Percentiles rank a stretch among this genome's conserved stretches.
Conservation (phyloP, 768 basidiomycete genomes). For the Ramaria sp. region DNA sequence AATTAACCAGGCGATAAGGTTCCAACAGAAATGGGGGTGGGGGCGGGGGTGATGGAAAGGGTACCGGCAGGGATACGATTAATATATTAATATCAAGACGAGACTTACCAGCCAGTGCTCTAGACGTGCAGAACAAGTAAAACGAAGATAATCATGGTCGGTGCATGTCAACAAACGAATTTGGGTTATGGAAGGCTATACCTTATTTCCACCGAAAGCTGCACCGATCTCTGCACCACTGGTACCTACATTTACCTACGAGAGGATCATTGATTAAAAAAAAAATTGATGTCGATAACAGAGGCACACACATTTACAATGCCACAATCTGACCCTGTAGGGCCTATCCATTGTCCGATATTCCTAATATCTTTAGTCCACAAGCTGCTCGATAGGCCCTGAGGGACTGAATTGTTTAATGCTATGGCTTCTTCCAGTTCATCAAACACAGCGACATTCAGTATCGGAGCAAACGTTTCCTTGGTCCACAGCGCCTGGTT, state of each 20-base stretch:
- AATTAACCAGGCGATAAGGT: not conserved
- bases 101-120: slow-evolving; percentile 74
- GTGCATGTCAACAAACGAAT: not conserved
- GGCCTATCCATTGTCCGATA: slow-evolving; percentile 87
- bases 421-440: slow-evolving; percentile 76
- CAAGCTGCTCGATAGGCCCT: slow-evolving; percentile 83
- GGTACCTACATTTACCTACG: slow-evolving; percentile 55
- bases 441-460: slow-evolving; percentile 81
- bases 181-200: slow-evolving; percentile 21
- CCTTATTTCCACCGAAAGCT: slow-evolving; percentile 93
- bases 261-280: slow-evolving; percentile 11
- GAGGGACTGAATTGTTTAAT: slow-evolving; percentile 86
- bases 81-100: too few relatives aligned
- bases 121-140: slow-evolving; percentile 18
- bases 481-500: slow-evolving; percentile 56
- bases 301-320: slow-evolving; percentile 70
- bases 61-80: too few relatives aligned
- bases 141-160: not conserved
- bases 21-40: not conserved
- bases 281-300: not conserved
- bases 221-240: slow-evolving; percentile 71
- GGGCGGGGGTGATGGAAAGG: too few relatives aligned
- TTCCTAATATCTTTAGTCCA: slow-evolving; percentile 83
- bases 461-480: slow-evolving; percentile 83
- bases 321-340: slow-evolving; percentile 80